Evolutionary conservation across 495 filamentous ascomycete genomes (phyloP).

Genomic region (Aspergillus steynii): DNA sequence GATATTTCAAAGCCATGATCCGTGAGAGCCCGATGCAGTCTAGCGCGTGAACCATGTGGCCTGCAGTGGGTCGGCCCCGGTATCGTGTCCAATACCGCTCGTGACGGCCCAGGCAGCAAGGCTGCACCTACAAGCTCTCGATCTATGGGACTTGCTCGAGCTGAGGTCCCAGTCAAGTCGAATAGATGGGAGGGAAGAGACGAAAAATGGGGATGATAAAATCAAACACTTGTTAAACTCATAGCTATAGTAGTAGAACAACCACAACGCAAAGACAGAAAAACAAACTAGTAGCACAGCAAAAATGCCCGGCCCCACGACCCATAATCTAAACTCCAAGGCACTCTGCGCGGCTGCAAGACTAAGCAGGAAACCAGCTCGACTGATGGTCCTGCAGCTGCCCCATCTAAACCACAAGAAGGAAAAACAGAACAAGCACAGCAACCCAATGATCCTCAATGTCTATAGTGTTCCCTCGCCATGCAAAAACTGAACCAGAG

Average conservation of each 20-base stretch:
- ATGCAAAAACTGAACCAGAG: not conserved
- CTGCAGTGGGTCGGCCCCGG: not conserved
- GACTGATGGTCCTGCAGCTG: constrained; percentile 14
- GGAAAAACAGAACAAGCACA: constrained; percentile 2
- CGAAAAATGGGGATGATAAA: not conserved
- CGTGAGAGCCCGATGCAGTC: no score
- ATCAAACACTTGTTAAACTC: not conserved
- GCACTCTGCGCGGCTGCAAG: constrained; percentile 4
- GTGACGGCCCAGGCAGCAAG: not conserved
- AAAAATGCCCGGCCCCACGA: not conserved
- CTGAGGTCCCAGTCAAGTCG: not conserved
- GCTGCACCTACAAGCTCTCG: not conserved
- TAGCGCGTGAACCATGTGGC: constrained; percentile 10
- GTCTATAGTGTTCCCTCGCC: not conserved
- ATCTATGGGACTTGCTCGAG: no score
- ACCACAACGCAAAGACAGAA: not conserved
- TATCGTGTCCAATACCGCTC: not conserved
- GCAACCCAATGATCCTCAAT: constrained; percentile 13
- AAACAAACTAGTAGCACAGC: not conserved
- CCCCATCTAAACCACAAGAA: constrained; percentile 5
- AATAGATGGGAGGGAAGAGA: not conserved
- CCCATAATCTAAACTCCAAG: constrained; percentile 7
- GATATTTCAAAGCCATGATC: no score
- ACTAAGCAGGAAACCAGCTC: constrained; percentile 13
- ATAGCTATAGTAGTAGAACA: not conserved